Conservation (phyloP, 2,329 filamentous ascomycete species). For the Cladophialophora bantiana region DNA sequence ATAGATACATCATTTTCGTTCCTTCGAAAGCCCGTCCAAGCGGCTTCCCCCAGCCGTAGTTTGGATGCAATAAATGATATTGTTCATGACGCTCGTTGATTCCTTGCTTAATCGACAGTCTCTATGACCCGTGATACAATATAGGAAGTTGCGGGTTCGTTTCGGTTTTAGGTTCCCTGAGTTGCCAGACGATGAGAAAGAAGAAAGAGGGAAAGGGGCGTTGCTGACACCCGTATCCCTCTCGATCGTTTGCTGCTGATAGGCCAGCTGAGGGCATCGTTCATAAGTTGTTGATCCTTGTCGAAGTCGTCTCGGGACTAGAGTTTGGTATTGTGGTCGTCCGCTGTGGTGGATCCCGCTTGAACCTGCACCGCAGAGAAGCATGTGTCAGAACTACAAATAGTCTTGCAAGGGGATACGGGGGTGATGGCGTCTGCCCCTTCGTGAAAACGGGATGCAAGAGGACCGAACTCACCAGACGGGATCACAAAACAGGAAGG, state of each 20-base stretch:
- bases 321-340: background rate
- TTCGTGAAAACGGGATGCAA: background rate
- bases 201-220: too few relatives aligned
- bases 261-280: too few relatives aligned
- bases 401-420: background rate
- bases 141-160: too few relatives aligned
- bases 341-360: background rate
- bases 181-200: too few relatives aligned
- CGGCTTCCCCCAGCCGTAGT: too few relatives aligned
- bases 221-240: too few relatives aligned
- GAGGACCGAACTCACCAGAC: constrained; percentile 27
- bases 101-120: too few relatives aligned
- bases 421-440: background rate
- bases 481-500: constrained; percentile 32
- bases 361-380: background rate
- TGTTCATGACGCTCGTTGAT: too few relatives aligned
- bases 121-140: too few relatives aligned
- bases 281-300: background rate
- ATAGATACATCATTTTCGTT: background rate
- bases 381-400: constrained; percentile 4
- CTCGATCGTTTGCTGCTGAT: too few relatives aligned
- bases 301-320: background rate
- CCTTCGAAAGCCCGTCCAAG: background rate
- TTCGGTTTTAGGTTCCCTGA: too few relatives aligned
- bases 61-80: too few relatives aligned